Base-by-base conservation (phyloP, 148 eudicot genomes). In the Vaccinium corymbosum region DNA sequence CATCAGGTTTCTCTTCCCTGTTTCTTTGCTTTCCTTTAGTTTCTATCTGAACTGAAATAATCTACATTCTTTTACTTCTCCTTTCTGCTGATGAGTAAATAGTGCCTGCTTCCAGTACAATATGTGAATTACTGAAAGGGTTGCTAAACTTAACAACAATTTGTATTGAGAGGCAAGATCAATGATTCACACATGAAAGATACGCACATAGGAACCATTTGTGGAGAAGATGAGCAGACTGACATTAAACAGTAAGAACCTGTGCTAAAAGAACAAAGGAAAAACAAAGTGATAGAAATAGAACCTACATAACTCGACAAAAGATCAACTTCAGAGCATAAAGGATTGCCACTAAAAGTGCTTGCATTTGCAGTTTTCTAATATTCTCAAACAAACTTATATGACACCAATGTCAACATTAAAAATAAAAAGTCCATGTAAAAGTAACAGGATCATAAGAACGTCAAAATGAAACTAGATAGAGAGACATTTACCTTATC, bases 401-500 rank as follows among this genome's bases (percentile, higher is more conserved):
- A 42, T 38, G 17, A 49, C 50, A 59, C 46, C 51, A 38, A 5
- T 57, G 35, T 57, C 13, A 46, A 61, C 35, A n/a, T 49, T 8
- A 51, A 17, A 42, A 32, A 59, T 46, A n/a, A 3, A 20, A 38
- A 38, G 5, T 55, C 53, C 32, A 48, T 20, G 35, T 4, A 80
- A n/a, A 80, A 62, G 74, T 52, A 80, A 42, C 14, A 64, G 2
- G 10, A 16, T 46, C 8, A 61, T 0, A n/a, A 80, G 25, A 29
- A 6, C 16, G 9, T 22, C 52, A 80, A 80, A 46, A 46, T 42
- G n/a, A 59, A 51, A 57, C 55, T 66, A 48, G 84, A 17, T 66
- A 55, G 35, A 83, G 74, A 72, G 35, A 27, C 56, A 66, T 22
- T 48, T 83, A 89, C 93, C 93, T 87, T 87, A 76, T 87, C 86